These are phyloP conservation scores for Venturia aucupariae DNA, from an alignment of 2,329 filamentous ascomycete genomes.

Conservation along the genomic window DNA sequence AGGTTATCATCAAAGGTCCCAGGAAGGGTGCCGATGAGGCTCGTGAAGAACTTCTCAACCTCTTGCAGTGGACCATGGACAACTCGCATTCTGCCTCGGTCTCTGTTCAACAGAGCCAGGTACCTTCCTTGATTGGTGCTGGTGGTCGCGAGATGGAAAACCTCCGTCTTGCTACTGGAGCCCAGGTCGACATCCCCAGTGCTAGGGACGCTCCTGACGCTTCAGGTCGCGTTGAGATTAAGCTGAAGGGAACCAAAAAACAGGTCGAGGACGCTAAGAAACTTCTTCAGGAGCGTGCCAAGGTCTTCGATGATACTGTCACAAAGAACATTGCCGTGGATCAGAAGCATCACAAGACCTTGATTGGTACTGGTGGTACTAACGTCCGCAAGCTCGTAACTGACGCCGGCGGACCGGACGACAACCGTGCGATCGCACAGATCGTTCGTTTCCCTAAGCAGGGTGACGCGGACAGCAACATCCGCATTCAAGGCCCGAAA, in stretches of 20 bases:
- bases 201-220: constrained; percentile 59
- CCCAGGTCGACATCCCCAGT: constrained; percentile 84
- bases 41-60: constrained; percentile 78
- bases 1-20: constrained; percentile 83
- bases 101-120: constrained; percentile 79
- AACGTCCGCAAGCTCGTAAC: constrained; percentile 81
- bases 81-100: constrained; percentile 73
- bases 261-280: constrained; percentile 90
- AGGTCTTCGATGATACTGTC: constrained; percentile 83
- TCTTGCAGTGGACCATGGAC: constrained; percentile 84
- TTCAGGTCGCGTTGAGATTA: constrained; percentile 69
- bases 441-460: constrained; percentile 92
- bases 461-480: constrained; percentile 61
- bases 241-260: constrained; percentile 83
- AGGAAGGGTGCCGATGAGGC: constrained; percentile 89
- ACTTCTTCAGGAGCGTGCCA: constrained; percentile 75
- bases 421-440: constrained; percentile 72
- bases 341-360: constrained; percentile 79
- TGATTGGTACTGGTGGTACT: constrained; percentile 80
- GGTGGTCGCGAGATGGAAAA: constrained; percentile 87
- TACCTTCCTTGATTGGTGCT: constrained; percentile 88
- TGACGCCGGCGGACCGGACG: constrained; percentile 80
- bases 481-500: constrained; percentile 79
- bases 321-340: constrained; percentile 81
- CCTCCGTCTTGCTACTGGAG: constrained; percentile 72